Conservation (phyloP, 331 rosid genomes). For the Pyracantha coccinea region DNA sequence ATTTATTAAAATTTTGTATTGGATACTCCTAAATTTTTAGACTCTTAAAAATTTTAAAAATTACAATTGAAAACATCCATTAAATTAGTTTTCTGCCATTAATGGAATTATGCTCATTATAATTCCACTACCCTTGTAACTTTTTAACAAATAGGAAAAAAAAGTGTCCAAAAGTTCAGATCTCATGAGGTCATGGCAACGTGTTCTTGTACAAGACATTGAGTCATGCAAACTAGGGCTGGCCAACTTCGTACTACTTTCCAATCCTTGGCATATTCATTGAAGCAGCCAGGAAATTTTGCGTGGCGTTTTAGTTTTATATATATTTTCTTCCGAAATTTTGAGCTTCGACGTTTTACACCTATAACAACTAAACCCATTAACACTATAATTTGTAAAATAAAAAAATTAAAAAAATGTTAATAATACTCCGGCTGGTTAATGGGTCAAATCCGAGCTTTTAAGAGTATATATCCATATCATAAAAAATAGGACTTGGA, state of each 20-base stretch:
- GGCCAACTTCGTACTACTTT: background rate
- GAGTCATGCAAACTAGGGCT: background rate
- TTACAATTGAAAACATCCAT: background rate
- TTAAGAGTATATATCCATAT: background rate
- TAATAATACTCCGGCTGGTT: background rate
- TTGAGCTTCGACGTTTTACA: background rate
- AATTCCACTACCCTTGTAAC: background rate
- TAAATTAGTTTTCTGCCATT: background rate
- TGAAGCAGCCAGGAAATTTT: background rate
- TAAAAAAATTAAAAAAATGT: background rate
- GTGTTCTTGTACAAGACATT: no score
- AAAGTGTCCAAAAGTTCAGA: background rate
- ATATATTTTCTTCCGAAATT: no score
- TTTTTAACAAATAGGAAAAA: background rate
- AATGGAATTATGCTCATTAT: background rate
- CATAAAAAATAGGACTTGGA: no score
- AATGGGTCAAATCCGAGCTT: background rate
- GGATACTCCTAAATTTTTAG: background rate
- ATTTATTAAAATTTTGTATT: background rate
- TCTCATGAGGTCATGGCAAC: background rate
- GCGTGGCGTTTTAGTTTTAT: background rate
- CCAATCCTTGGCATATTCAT: background rate
- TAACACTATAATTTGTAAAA: no score
- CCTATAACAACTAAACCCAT: background rate
- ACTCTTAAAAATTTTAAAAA: background rate